Conservation (phyloP, 805 yeast genomes). For the Wickerhamiella parazyma region DNA sequence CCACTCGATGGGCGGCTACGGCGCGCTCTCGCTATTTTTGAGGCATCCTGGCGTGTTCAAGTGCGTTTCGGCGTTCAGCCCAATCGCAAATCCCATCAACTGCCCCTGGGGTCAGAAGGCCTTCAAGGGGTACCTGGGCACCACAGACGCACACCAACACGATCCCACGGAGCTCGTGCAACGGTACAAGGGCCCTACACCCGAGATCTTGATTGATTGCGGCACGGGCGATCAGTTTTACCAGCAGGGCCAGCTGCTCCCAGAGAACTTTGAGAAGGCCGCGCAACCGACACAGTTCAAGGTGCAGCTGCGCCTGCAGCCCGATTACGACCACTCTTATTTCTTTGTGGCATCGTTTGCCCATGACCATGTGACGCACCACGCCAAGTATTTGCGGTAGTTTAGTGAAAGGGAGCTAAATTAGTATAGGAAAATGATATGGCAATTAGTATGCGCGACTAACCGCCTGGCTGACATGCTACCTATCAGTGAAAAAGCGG, state of each 20-base stretch:
- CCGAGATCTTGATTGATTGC: slow-evolving; percentile 65
- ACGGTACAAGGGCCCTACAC: slow-evolving; percentile 36
- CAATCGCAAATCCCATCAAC: slow-evolving; percentile 65
- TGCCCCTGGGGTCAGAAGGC: slow-evolving; percentile 85
- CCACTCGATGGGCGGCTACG: slow-evolving; percentile 98
- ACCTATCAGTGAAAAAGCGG: no score
- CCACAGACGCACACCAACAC: slow-evolving; percentile 38
- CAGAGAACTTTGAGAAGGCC: slow-evolving; percentile 56
- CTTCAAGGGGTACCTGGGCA: slow-evolving; percentile 68
- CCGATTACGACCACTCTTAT: slow-evolving; percentile 86
- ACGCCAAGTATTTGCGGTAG: slow-evolving; percentile 45
- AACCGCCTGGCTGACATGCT: no score
- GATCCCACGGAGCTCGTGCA: slow-evolving; percentile 75
- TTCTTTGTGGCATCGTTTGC: slow-evolving; percentile 71
- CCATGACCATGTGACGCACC: slow-evolving; percentile 72
- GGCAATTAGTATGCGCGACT: no score
- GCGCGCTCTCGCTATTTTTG: slow-evolving; percentile 63
- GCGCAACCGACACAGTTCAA: slow-evolving; percentile 44
- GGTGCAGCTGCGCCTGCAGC: slow-evolving; percentile 47
- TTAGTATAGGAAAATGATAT: no score
- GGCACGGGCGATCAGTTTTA: slow-evolving; percentile 74
- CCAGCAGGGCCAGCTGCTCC: slow-evolving; percentile 48
- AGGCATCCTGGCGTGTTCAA: slow-evolving; percentile 58
- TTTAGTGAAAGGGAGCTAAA: no score
- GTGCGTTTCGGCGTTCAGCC: slow-evolving; percentile 82